A percentile compares a stretch with the other conserved stretches of the same genome.
phyloP scores from a whole-genome alignment of 768 basidiomycete species.

The Tephrocybe sp. region DNA sequence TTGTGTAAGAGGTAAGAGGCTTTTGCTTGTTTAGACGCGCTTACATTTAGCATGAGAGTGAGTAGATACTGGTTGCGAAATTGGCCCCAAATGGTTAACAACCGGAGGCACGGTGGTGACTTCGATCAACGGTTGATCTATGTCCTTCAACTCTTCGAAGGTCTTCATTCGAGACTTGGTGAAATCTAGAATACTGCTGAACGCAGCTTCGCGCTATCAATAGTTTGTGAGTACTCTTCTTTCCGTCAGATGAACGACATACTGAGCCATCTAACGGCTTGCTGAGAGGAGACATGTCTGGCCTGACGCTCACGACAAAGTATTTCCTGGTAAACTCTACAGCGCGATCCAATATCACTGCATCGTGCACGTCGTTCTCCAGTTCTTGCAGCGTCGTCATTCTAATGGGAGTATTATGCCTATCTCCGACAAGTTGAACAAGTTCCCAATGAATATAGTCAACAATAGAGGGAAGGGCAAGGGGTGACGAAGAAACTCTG shows the following conservation, averaged over 20 bases:
- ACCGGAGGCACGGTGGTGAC: slow-evolving; percentile 49
- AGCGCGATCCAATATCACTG: slow-evolving; percentile 72
- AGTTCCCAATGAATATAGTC: slow-evolving; percentile 62
- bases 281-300: slow-evolving; percentile 71
- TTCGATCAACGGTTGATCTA: slow-evolving; percentile 72
- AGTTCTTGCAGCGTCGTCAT: slow-evolving; percentile 31
- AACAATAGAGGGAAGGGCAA: slow-evolving; percentile 33
- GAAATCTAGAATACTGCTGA: slow-evolving; percentile 61
- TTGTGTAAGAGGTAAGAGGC: background rate
- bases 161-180: slow-evolving; percentile 60
- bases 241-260: slow-evolving; percentile 25
- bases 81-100: slow-evolving; percentile 60
- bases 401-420: slow-evolving; percentile 51
- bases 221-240: slow-evolving; percentile 1
- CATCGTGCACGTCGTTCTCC: slow-evolving; percentile 51
- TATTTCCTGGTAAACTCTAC: slow-evolving; percentile 78
- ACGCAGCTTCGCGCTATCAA: slow-evolving; percentile 59
- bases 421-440: slow-evolving; percentile 47
- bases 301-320: slow-evolving; percentile 50
- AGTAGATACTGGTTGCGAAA: slow-evolving; percentile 34
- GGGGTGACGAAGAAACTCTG: slow-evolving; percentile 10
- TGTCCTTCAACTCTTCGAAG: slow-evolving; percentile 58
- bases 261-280: slow-evolving; percentile 65
- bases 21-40: background rate
- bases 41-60: slow-evolving; percentile 59